Base-by-base conservation (phyloP, 1,139 yeast genomes). In the Debaryomyces nepalensis region DNA sequence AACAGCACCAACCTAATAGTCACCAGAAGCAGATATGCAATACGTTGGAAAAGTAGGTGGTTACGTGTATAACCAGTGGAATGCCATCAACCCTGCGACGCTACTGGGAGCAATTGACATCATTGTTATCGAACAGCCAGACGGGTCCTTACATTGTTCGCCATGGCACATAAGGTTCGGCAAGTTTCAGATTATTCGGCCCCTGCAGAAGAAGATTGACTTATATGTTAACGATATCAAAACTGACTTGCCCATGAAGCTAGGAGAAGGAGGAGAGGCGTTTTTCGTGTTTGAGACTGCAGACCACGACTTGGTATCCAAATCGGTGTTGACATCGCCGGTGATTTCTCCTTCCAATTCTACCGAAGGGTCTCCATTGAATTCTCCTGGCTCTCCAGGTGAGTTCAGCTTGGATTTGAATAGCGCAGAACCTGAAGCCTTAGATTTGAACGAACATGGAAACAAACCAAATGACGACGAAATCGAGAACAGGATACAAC, bases 131-230 rank as follows among this genome's bases (percentile, higher is more conserved):
- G 97, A 93, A 64, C 95, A 88, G 58, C 87, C 87, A 11, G 84
- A 86, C 60, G 86, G 84, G 37, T 81, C 88, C 22, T 68, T 90
- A 40, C 86, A 88, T 45, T 91, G 98, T 55, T 89, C 97, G 5
- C 99, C 99, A 5, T 95, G 95, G 75, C 99, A 93, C 64, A 87
- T 93, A 33, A 73, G 99, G 45, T 95, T 93, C 66, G 99, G 99
- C 27, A 88, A 88, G 68, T 88, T 93, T 63, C 95, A 91, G 55
- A 75, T 93, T 52, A 72, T 93, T 49, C 81, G 95, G 56, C 99
- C 99, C n/a, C 87, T 95, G 30, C 97, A 93, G 61, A 93, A 91
- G 70, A 91, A 89, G 61, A 95, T 93, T 39, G 95, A 87, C 47
- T 82, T 93, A 48, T 77, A 81, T 31, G 96, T 95, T 31, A 93